Evolutionary conservation across 2,329 filamentous ascomycete genomes (phyloP), one percentile per base, ranked within the genome.

Genomic region (Pseudogymnoascus sp.): DNA sequence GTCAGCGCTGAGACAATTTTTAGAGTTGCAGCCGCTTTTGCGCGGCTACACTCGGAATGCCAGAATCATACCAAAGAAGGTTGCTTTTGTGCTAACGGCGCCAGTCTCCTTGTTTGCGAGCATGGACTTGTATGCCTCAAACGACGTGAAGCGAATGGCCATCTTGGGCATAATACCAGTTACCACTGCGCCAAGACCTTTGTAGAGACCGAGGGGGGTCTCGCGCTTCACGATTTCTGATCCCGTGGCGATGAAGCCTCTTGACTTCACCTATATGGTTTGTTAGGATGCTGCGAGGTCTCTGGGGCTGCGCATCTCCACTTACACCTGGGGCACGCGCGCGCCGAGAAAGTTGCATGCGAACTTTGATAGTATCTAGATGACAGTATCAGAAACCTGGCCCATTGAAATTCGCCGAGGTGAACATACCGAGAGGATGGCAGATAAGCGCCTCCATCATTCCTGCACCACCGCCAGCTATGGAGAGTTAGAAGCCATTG

Each of bases 381-480:
- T 28, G 35, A 25, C 28, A 35, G 69, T 69, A 64, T 74, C 64
- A 64, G 40, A 45, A 41, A 21, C 38, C 38, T 37, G 31, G 18
- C 35, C 38, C 33, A 35, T 63, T 6, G 49, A 21, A 21, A n/a
- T 4, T 62, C 12, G 8, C 11, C 33, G 37, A 18, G 25, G 35
- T 25, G 18, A 25, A 70, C 82, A 71, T 83, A 93, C 90, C 90
- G 64, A 97, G 84, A 66, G 95, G 95, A 81, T 99, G 95, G 77
- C 95, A 99, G 61, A 81, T 92, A 66, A 99, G 87, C 59, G 95
- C 95, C 79, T 99, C 95, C 93, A 97, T 97, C 93, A 97, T 97
- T 73, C 95, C 95, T 70, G 95, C 95, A 77, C 91, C 91, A 74
- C 95, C 95, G 74, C 95, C 95, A 75, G 95, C 95, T 96, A 70